Percentiles rank a stretch among this genome's conserved stretches.
Evolutionary conservation across 208 protist genomes (phyloP).

Genomic region (Leishmania turanica): DNA sequence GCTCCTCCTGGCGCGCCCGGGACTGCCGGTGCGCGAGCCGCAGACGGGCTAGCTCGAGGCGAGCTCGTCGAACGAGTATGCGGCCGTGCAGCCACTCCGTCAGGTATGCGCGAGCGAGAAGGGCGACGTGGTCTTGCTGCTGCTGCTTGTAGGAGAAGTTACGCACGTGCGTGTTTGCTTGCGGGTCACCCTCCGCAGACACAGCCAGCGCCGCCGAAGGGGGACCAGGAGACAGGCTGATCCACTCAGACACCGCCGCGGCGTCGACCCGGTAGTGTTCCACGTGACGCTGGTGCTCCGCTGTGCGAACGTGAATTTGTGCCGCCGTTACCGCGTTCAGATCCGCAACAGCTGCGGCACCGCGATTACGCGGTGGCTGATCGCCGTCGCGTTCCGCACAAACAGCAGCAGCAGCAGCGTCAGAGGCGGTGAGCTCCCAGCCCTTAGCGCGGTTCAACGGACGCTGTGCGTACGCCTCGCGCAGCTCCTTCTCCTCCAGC

Average conservation of each 20-base stretch:
- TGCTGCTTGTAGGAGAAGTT: conserved; percentile 15
- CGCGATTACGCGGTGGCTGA: background rate
- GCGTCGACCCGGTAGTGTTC: conserved; percentile 13
- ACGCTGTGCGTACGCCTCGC: conserved; percentile 15
- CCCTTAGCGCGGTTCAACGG: conserved; percentile 21
- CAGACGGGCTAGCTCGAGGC: conserved; percentile 4
- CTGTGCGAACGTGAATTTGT: conserved; percentile 19
- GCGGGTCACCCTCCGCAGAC: background rate
- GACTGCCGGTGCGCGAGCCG: conserved; percentile 5
- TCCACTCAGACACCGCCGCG: conserved; percentile 2
- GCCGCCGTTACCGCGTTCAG: conserved; percentile 16
- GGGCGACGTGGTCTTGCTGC: conserved; percentile 4
- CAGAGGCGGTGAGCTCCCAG: conserved; percentile 15
- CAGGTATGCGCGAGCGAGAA: conserved; percentile 20
- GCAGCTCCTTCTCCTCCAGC: conserved; percentile 14
- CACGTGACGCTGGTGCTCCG: conserved; percentile 2
- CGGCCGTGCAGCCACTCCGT: conserved; percentile 25
- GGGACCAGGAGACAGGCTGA: background rate
- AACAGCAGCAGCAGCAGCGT: background rate
- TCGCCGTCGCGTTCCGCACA: background rate
- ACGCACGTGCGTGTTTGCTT: conserved; percentile 13
- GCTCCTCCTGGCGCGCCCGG: conserved; percentile 42
- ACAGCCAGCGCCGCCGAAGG: too few relatives aligned
- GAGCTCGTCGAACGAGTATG: conserved; percentile 13
- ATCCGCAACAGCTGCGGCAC: background rate